Percentiles rank a stretch among this genome's conserved stretches.
Conservation (phyloP, 768 basidiomycete genomes). For the Lactarius hengduanensis region DNA sequence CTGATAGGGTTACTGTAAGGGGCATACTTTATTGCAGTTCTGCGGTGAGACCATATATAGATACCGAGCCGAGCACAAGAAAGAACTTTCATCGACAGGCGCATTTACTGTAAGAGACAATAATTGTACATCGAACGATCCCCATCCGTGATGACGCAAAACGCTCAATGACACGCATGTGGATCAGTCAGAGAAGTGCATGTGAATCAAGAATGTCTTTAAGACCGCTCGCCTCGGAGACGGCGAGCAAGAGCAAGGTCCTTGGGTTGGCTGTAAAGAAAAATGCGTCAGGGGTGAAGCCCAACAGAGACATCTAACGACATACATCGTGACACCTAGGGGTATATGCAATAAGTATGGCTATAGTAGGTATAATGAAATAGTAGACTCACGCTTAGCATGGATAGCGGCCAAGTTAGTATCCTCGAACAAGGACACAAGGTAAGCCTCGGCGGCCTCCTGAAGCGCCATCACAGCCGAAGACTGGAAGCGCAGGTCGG, state of each 20-base stretch:
- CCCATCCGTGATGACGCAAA: slow-evolving; percentile 17
- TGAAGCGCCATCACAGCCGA: slow-evolving; percentile 93
- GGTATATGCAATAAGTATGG: not conserved
- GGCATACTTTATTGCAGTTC: not conserved
- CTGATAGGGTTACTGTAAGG: not conserved
- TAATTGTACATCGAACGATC: slow-evolving; percentile 24
- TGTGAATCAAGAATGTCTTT: slow-evolving; percentile 30
- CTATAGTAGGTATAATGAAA: not conserved
- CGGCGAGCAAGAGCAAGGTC: slow-evolving; percentile 80
- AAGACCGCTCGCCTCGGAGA: slow-evolving; percentile 76
- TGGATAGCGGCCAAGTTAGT: slow-evolving; percentile 91
- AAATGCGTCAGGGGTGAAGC: slow-evolving; percentile 29
- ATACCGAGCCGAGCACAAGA: slow-evolving; percentile 12
- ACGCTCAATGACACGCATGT: slow-evolving; percentile 9
- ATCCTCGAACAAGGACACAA: slow-evolving; percentile 84
- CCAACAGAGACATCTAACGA: not conserved
- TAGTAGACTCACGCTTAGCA: slow-evolving; percentile 56
- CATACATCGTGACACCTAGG: slow-evolving; percentile 30
- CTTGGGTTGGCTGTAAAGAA: slow-evolving; percentile 61
- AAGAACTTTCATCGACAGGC: slow-evolving; percentile 12
- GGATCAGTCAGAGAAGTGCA: slow-evolving; percentile 5
- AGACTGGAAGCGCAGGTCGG: slow-evolving; percentile 93
- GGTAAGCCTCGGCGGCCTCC: slow-evolving; percentile 89
- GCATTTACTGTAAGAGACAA: slow-evolving; percentile 15
- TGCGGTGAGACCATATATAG: slow-evolving; percentile 14